These are phyloP conservation scores for Oryza glumipatula DNA, from an alignment of 176 grass and related monocot genomes.

Conservation along the genomic window DNA sequence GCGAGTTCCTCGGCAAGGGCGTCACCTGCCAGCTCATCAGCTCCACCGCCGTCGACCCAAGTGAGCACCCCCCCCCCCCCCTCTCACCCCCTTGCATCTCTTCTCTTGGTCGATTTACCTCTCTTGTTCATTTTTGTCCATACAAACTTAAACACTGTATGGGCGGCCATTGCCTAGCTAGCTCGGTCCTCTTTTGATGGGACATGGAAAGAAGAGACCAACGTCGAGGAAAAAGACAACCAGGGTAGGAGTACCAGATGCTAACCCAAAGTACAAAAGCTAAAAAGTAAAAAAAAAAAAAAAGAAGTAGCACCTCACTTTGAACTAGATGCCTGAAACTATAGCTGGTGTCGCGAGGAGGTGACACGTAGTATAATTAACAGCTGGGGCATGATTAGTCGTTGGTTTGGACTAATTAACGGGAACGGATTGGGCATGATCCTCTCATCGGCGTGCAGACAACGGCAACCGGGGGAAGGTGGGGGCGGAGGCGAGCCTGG, in stretches of 20 bases:
- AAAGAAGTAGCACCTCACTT: not conserved
- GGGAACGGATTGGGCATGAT: not conserved
- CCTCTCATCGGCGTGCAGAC: slow-evolving; percentile 16
- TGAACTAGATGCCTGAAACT: not conserved
- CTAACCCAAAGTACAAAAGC: not conserved
- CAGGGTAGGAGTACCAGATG: not conserved
- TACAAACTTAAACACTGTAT: not conserved
- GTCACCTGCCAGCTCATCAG: slow-evolving; percentile 60
- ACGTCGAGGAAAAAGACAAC: not conserved
- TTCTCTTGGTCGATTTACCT: not conserved
- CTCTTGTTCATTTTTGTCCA: not conserved
- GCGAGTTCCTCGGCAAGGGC: slow-evolving; percentile 46
- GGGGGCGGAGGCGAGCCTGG: slow-evolving; percentile 33
- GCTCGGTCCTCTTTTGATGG: not conserved
- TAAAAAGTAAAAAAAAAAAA: not conserved
- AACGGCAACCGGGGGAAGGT: slow-evolving; percentile 44
- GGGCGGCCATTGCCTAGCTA: not conserved
- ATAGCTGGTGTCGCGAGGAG: not conserved
- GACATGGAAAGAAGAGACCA: not conserved
- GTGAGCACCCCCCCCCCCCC: slow-evolving; percentile 13
- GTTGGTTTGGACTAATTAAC: not conserved
- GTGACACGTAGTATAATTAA: not conserved
- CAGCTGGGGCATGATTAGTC: not conserved
- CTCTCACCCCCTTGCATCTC: not conserved
- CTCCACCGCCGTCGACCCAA: slow-evolving; percentile 47